Conservation (phyloP, 805 yeast species). For the Spathaspora girioi region DNA sequence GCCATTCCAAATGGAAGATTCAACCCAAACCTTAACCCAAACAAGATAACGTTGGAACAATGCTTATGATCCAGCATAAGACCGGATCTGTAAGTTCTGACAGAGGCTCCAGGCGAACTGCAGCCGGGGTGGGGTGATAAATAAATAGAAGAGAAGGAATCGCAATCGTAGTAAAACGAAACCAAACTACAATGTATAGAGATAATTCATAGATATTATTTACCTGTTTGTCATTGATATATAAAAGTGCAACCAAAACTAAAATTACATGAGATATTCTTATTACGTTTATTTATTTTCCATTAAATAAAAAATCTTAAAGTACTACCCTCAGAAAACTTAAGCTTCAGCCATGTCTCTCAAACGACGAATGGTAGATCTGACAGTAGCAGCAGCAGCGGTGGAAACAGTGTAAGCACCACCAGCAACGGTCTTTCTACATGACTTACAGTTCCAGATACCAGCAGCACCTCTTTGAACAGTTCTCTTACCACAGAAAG, state of each 20-base stretch:
- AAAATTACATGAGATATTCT: slow-evolving; percentile 4
- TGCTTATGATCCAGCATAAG: no score
- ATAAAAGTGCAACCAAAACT: slow-evolving; percentile 2
- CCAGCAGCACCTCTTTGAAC: slow-evolving; percentile 98
- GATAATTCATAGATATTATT: background rate
- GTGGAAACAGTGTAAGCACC: slow-evolving; percentile 99
- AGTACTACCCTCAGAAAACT: slow-evolving; percentile 18
- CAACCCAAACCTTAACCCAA: no score
- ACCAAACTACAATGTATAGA: background rate
- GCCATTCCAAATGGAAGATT: no score
- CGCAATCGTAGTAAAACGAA: no score
- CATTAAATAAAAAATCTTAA: background rate
- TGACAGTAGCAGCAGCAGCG: slow-evolving; percentile 99
- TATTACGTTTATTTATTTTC: background rate
- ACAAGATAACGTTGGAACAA: no score
- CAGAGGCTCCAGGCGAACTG: no score
- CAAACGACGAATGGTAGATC: slow-evolving; percentile 99
- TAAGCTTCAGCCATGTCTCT: slow-evolving; percentile 99
- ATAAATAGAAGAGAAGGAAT: no score
- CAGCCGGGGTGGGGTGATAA: no score
- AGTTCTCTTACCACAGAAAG: slow-evolving; percentile 99
- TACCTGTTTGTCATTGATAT: background rate
- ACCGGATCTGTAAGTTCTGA: no score
- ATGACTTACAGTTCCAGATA: slow-evolving; percentile 96
- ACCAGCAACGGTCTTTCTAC: slow-evolving; percentile 97